Conservation (phyloP, 192 early-diverging fungal species). For the Coemansia sp. region DNA sequence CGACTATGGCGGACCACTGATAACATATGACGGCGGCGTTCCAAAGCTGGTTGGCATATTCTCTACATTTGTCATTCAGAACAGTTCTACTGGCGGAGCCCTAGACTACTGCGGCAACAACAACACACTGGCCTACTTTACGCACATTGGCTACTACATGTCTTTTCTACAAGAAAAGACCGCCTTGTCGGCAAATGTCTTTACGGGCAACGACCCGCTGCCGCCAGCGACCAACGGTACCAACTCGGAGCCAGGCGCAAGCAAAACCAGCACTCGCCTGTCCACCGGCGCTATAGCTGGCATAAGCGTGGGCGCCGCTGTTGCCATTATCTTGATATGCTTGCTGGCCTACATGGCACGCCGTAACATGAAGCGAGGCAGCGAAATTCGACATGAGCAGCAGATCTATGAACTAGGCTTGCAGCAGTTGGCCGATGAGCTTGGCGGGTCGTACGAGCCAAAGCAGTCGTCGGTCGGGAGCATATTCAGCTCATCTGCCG, state of each 20-base stretch:
- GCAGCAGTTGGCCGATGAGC: conserved; percentile 54
- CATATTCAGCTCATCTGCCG: conserved; percentile 35
- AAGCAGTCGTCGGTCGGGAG: conserved; percentile 41
- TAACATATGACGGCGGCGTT: conserved; percentile 29
- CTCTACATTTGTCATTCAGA: conserved; percentile 31
- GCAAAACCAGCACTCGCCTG: conserved; percentile 4
- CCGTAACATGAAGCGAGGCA: conserved; percentile 22
- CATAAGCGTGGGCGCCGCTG: conserved; percentile 32
- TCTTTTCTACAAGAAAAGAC: conserved; percentile 38
- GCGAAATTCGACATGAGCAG: conserved; percentile 36
- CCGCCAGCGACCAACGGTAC: conserved; percentile 17
- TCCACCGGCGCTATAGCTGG: conserved; percentile 48
- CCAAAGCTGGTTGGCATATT: conserved; percentile 45
- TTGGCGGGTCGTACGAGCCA: conserved; percentile 53
- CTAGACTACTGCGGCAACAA: conserved; percentile 43
- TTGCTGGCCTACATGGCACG: conserved; percentile 26
- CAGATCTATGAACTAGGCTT: conserved; percentile 52
- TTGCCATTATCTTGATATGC: conserved; percentile 29
- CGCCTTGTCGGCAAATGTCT: conserved; percentile 28
- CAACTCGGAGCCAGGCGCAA: not conserved
- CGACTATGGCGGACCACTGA: conserved; percentile 46
- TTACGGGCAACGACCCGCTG: conserved; percentile 45
- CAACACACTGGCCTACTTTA: conserved; percentile 39
- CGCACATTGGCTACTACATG: conserved; percentile 46
- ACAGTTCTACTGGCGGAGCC: conserved; percentile 10